These are phyloP conservation scores for Bocquillonia castaneifolia DNA, from an alignment of 441 rosid genomes.

Conservation along the genomic window DNA sequence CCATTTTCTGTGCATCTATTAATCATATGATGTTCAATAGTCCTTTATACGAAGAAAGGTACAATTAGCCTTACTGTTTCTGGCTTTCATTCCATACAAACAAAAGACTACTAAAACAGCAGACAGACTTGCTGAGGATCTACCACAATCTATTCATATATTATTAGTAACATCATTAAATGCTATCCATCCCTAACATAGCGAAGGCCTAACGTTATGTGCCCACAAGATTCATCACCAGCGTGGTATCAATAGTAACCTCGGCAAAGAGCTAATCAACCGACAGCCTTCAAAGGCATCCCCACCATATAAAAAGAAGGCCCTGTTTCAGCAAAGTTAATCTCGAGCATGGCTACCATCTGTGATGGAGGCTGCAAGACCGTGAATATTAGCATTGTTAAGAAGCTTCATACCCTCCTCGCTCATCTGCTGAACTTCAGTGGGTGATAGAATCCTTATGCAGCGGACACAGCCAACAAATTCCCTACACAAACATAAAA, in stretches of 20 bases:
- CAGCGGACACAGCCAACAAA: conserved; percentile 95
- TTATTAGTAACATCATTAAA: background rate
- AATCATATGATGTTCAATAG: background rate
- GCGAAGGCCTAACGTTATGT: background rate
- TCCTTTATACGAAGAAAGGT: background rate
- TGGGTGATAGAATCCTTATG: conserved; percentile 91
- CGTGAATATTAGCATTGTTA: conserved; percentile 59
- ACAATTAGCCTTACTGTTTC: background rate
- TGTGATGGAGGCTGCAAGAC: conserved; percentile 34
- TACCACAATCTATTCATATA: background rate
- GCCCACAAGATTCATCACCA: background rate
- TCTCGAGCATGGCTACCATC: conserved; percentile 28
- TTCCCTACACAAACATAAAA: conserved; percentile 44
- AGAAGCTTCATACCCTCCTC: conserved; percentile 97
- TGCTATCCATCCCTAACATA: background rate
- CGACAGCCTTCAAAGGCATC: background rate
- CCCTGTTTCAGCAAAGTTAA: background rate
- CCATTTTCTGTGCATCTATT: background rate
- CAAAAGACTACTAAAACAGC: background rate
- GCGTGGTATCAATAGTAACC: background rate
- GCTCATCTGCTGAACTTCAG: conserved; percentile 96
- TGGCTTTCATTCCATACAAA: background rate
- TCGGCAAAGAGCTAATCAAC: background rate
- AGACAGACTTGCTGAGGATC: background rate
- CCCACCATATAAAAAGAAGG: background rate